A percentile compares a stretch with the other conserved stretches of the same genome.
phyloP scores from a whole-genome alignment of 768 basidiomycete species.

The Baorangia bicolor region DNA sequence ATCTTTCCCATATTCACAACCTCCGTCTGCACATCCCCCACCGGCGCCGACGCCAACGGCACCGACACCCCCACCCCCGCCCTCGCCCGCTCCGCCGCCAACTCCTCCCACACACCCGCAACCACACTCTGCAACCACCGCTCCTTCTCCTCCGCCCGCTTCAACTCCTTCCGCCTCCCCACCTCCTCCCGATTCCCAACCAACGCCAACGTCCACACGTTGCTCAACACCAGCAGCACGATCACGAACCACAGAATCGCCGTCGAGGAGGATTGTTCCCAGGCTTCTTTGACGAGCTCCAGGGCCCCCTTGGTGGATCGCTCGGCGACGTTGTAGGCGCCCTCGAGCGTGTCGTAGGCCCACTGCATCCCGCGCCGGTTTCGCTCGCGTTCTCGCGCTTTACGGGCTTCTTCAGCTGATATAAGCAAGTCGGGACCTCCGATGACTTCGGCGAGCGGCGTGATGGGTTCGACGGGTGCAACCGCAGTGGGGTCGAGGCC shows the following conservation, averaged over 20 bases:
- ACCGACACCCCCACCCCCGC: constrained; percentile 12
- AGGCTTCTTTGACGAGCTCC: constrained; percentile 75
- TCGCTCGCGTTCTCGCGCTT: constrained; percentile 65
- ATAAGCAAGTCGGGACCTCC: constrained; percentile 8
- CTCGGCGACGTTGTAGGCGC: constrained; percentile 67
- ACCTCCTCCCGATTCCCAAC: constrained; percentile 48
- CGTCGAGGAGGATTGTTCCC: constrained; percentile 74
- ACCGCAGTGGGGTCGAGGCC: constrained; percentile 63
- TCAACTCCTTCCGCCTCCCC: constrained; percentile 45
- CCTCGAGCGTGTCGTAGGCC: constrained; percentile 86
- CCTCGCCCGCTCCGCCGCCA: constrained; percentile 45
- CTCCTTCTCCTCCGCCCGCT: constrained; percentile 64
- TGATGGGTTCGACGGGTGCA: constrained; percentile 44
- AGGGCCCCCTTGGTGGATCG: constrained; percentile 70
- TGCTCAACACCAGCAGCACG: constrained; percentile 69
- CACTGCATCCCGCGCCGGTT: constrained; percentile 77
- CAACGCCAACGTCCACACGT: constrained; percentile 64
- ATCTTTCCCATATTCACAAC: constrained; percentile 44
- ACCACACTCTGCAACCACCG: constrained; percentile 74
- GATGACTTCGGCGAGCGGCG: constrained; percentile 17
- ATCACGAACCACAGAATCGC: constrained; percentile 75
- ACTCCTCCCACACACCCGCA: constrained; percentile 69
- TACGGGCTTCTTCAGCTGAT: constrained; percentile 26
- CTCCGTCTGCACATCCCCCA: constrained; percentile 45
- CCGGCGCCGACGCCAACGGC: constrained; percentile 19